Evolutionary conservation across 1,139 yeast genomes (phyloP), one percentile per base, ranked within the genome.

Genomic region (Diutina rugosa): DNA sequence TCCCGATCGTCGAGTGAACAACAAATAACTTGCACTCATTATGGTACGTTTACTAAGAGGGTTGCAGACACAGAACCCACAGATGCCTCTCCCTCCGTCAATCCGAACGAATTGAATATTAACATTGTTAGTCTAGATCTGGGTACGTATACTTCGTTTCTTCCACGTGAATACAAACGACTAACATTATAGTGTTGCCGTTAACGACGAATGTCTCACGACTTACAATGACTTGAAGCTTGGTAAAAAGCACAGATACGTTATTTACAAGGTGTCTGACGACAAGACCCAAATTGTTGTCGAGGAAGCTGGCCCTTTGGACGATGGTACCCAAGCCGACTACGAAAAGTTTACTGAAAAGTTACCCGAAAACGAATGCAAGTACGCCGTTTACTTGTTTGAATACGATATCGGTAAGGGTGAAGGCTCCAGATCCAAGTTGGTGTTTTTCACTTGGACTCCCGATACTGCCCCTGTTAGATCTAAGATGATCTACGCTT

Each of bases 381-480:
- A 91, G 72, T 95, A 93, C 71, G 99, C 99, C 60, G 84, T 95
- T 60, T 93, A 90, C 75, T 98, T 91, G 74, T 91, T 93, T 66
- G 97, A 91, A 75, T 93, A 90, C 74, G 97, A 90, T 71, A 77
- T 89, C 61, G 82, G 88, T 63, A 82, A 82, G 55, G 93, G 90
- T 65, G 98, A 93, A 74, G 99, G 99, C 70, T 90, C 90, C 80
- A 87, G 95, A 79, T 85, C 91, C 68, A 93, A 93, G 81, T 87
- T 93, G 67, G 85, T 91, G 59, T 93, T 93, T 76, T 87, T 73
- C 79, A 87, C 95, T 64, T 93, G 99, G 99, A 85, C 97, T 61
- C 99, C 99, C 67, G 99, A 95, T 71, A 87, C 95, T 60, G 97
- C 98, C 57, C 90, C 95, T 61, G 84, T 95, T 67, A 87, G 90